Base-by-base conservation (phyloP, 2,329 filamentous ascomycete species). In the Plenodomus lindquistii region DNA sequence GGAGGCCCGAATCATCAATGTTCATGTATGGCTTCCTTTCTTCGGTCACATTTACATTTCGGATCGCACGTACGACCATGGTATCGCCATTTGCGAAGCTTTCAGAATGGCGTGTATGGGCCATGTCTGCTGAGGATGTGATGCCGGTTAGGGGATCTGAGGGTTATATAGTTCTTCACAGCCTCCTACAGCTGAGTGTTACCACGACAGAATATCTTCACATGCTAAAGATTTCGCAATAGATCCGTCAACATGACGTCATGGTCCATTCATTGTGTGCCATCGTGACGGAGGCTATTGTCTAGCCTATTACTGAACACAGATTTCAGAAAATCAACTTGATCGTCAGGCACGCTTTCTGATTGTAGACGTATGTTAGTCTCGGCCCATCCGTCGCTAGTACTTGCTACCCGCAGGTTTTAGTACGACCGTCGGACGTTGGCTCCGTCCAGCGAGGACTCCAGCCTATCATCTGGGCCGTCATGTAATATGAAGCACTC, bases 21-120 rank as follows among this genome's bases (percentile, higher is more conserved):
- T 49, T 40, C 4, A 58, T 45, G 35, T 48, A 58, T 17, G 52
- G 52, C 36, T 47, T 53, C 16, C 52, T 41, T 17, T 53, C 44
- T 38, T 36, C 42, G 7, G 55, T 58, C 11, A 55, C 40, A 8
- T 49, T 49, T 16, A 55, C 55, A 19, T 49, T 31, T 27, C 29
- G 39, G 17, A 57, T 55, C 11, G 49, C 42, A 34, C 44, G 35
- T 15, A 50, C 43, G 19, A 53, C 19, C 18, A 35, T 16, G n/a
- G 45, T 21, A 11, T 42, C 43, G 22, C 35, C 35, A 13, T 37
- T 37, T 18, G 35, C 13, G 15, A 37, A 13, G 8, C 13, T 17
- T 37, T 37, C 35, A 16, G 16, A 5, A 37, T 37, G 18, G 35
- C 35, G 35, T 31, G 11, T 31, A 31, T 31, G 27, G 4, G 27